A percentile compares a stretch with the other conserved stretches of the same genome.
phyloP scores from a whole-genome alignment of 208 protist genomes.

The Trypanosomatidae sp. region DNA sequence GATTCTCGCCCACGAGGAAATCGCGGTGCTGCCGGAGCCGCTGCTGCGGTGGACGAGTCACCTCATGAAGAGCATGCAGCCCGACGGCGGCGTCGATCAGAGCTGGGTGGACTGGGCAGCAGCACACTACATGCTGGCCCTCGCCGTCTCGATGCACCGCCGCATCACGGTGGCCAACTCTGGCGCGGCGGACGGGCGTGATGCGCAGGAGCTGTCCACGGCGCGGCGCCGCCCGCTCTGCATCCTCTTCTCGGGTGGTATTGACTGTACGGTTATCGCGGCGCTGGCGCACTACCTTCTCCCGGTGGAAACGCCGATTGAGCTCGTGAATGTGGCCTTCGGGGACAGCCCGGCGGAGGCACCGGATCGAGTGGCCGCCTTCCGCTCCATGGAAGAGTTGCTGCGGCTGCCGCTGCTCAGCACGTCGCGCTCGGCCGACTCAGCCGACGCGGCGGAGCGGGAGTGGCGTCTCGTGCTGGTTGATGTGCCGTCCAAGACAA shows the following conservation, averaged over 20 bases:
- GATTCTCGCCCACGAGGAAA: constrained; percentile 33
- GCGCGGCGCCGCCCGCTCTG: constrained; percentile 65
- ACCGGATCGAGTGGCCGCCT: constrained; percentile 82
- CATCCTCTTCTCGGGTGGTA: constrained; percentile 93
- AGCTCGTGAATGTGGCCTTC: constrained; percentile 96
- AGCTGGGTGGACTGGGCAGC: constrained; percentile 53
- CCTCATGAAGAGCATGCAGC: constrained; percentile 28
- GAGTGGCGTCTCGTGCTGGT: constrained; percentile 90
- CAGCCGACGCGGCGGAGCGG: constrained; percentile 29
- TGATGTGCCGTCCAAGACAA: constrained; percentile 61
- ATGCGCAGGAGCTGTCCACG: constrained; percentile 28
- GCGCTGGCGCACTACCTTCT: constrained; percentile 88
- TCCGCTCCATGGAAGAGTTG: constrained; percentile 79
- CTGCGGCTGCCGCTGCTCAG: constrained; percentile 54
- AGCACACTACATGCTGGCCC: constrained; percentile 63
- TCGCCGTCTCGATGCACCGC: constrained; percentile 64
- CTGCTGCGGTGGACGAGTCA: constrained; percentile 24
- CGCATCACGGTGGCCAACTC: constrained; percentile 52
- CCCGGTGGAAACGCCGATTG: constrained; percentile 82
- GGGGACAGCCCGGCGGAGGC: constrained; percentile 70
- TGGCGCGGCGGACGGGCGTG: constrained; percentile 49
- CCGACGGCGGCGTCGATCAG: constrained; percentile 21
- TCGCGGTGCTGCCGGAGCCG: constrained; percentile 30
- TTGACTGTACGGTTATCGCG: constrained; percentile 95
- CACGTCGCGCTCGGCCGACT: constrained; percentile 10